Evolutionary conservation across 2,329 filamentous ascomycete species (phyloP), one percentile per base, ranked within the genome.

Genomic region (Aspergillus pseudotamarii): DNA sequence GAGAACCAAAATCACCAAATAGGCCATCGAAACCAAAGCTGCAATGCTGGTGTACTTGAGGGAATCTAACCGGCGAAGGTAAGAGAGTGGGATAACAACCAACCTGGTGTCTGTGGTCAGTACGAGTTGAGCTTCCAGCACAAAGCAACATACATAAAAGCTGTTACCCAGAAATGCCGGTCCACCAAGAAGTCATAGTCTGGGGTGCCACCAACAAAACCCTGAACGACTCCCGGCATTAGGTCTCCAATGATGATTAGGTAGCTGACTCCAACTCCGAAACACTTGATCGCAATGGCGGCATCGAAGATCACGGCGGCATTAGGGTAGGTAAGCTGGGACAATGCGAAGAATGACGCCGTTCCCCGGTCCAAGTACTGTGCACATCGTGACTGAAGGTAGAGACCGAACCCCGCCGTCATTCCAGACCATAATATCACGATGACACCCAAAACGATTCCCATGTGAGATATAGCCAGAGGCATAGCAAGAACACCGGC

Each of bases 241-340:
- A 99, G 82, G 76, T 99, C 95, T 57, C 95, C 95, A 70, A 99
- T 98, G 73, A 99, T 98, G 74, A 99, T 99, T 72, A 99, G 87
- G 80, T 99, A 99, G 71, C 93, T 97, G 64, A 98, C 92, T 26
- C 92, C 95, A 11, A 99, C 95, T 43, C 95, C 95, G 75, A 99
- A 99, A 79, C 95, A 99, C 78, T 99, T 99, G 74, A 99, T 89
- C 14, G 94, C 93, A 75, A 99, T 99, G 6, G 95, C 95, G 8
- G 90, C 89, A 79, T 99, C 95, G 77, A 99, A 99, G 53, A 98
- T 85, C 54, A 99, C 93, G 10, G 95, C 92, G 2, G 94, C 93
- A 76, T 97, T 97, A 1, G 95, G 95, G 73, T 98, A 99, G 6
- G 95, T 98, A 66, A 99, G 88, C 77, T 99, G 94, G 16, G 93